A percentile compares a stretch with the other conserved stretches of the same genome.
phyloP scores from a whole-genome alignment of 805 yeast species.

The Metschnikowia lunata region DNA sequence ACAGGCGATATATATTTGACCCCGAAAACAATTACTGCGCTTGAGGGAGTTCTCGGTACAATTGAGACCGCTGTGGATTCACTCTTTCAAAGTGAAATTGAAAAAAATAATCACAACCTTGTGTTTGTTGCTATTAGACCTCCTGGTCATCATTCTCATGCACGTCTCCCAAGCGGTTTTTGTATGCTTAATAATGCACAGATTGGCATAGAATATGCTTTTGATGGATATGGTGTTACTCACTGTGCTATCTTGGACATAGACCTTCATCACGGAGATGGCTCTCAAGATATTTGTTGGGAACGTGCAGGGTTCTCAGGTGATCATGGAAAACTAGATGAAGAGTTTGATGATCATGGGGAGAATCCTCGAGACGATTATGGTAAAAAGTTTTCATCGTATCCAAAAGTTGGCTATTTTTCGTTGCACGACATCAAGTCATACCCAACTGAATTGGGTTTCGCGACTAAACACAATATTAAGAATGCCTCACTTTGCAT shows the following conservation, averaged over 20 bases:
- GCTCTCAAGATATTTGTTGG: conserved; percentile 84
- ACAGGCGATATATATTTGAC: conserved; percentile 76
- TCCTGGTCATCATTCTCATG: conserved; percentile 86
- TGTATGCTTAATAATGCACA: conserved; percentile 80
- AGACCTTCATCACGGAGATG: conserved; percentile 88
- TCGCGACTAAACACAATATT: conserved; percentile 65
- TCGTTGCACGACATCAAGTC: conserved; percentile 83
- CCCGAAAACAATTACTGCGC: conserved; percentile 60
- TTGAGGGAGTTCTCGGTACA: conserved; percentile 75
- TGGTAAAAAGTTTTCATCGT: conserved; percentile 40
- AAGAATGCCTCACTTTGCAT: conserved; percentile 77
- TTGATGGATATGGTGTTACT: conserved; percentile 54
- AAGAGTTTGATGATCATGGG: conserved; percentile 33
- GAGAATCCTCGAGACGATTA: conserved; percentile 43
- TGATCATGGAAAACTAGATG: conserved; percentile 45
- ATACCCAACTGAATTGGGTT: conserved; percentile 77
- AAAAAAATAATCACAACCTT: conserved; percentile 28
- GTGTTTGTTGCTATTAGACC: conserved; percentile 72
- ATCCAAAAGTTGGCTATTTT: conserved; percentile 73
- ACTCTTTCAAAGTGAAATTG: conserved; percentile 19
- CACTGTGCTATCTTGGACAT: conserved; percentile 81
- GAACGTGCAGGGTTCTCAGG: conserved; percentile 60
- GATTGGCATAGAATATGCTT: conserved; percentile 75
- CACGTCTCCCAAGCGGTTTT: conserved; percentile 80
- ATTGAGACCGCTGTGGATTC: conserved; percentile 66